Percentiles rank a stretch among this genome's conserved stretches.
phyloP scores from a whole-genome alignment of 495 filamentous ascomycete species.

The Penicillium antarcticum region DNA sequence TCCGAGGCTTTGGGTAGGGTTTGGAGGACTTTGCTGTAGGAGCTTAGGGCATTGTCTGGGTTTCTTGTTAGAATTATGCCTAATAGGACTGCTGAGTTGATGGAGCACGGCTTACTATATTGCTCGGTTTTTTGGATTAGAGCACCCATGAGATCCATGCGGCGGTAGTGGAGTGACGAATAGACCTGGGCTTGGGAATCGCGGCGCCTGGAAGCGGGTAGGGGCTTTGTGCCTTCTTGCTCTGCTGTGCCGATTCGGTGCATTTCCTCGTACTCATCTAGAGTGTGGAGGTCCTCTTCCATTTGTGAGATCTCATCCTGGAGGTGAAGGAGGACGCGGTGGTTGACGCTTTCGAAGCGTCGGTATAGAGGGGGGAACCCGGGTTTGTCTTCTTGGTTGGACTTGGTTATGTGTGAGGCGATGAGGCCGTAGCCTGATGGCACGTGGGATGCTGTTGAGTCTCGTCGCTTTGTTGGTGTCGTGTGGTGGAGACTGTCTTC shows the following conservation, averaged over 20 bases:
- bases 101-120: conserved; percentile 64
- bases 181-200: conserved; percentile 58
- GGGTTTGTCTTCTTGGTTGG: conserved; percentile 25
- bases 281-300: conserved; percentile 66
- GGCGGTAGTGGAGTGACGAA: conserved; percentile 68
- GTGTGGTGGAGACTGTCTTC: conserved; percentile 31
- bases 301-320: conserved; percentile 83
- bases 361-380: conserved; percentile 71
- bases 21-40: conserved; percentile 60
- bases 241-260: conserved; percentile 51
- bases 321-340: conserved; percentile 78
- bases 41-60: conserved; percentile 66
- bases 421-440: conserved; percentile 67
- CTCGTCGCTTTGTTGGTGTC: conserved; percentile 22
- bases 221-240: conserved; percentile 41
- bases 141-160: conserved; percentile 65
- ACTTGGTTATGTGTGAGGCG: conserved; percentile 56
- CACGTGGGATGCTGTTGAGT: conserved; percentile 19
- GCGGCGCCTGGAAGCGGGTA: conserved; percentile 62
- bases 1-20: conserved; percentile 51
- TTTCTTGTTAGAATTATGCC: not conserved
- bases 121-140: conserved; percentile 74
- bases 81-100: not conserved
- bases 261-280: conserved; percentile 72
- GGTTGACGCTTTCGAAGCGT: conserved; percentile 79